These are phyloP conservation scores for Mucor circinelloides DNA, from an alignment of 371 early-diverging fungal genomes.

Conservation along the genomic window DNA sequence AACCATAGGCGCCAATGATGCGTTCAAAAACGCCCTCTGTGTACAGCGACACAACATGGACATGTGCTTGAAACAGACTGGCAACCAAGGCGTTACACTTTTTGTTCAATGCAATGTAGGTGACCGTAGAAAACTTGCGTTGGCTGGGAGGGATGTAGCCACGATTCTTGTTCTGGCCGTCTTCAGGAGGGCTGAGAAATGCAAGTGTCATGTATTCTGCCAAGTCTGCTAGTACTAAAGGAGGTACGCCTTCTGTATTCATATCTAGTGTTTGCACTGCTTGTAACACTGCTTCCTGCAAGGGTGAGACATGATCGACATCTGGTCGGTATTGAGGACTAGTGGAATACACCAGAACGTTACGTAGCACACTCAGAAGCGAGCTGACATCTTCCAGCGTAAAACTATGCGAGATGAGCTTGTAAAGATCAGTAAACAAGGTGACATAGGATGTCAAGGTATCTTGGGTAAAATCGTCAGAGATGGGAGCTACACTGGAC, in stretches of 20 bases:
- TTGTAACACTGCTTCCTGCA: conserved; percentile 64
- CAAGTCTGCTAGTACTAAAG: conserved; percentile 47
- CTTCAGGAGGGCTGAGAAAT: conserved; percentile 44
- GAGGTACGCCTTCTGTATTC: conserved; percentile 44
- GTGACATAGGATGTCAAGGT: conserved; percentile 69
- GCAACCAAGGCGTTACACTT: conserved; percentile 60
- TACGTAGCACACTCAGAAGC: conserved; percentile 58
- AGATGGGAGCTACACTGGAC: conserved; percentile 36
- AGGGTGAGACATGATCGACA: conserved; percentile 53
- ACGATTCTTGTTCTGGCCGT: conserved; percentile 20
- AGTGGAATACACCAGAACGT: conserved; percentile 56
- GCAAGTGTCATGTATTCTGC: conserved; percentile 59
- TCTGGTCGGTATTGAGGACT: conserved; percentile 63
- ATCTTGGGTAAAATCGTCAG: conserved; percentile 74
- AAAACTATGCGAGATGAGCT: conserved; percentile 51
- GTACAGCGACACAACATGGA: conserved; percentile 56
- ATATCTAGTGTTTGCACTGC: conserved; percentile 46
- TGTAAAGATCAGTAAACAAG: conserved; percentile 69
- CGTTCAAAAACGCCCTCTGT: conserved; percentile 70
- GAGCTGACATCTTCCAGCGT: conserved; percentile 57
- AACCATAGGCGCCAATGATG: conserved; percentile 64
- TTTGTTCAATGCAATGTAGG: conserved; percentile 81
- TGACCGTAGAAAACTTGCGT: conserved; percentile 49
- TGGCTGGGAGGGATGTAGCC: conserved; percentile 39
- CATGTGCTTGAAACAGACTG: conserved; percentile 59